phyloP scores from a whole-genome alignment of 2,329 filamentous ascomycete genomes.

The Cytospora chrysosperma region DNA sequence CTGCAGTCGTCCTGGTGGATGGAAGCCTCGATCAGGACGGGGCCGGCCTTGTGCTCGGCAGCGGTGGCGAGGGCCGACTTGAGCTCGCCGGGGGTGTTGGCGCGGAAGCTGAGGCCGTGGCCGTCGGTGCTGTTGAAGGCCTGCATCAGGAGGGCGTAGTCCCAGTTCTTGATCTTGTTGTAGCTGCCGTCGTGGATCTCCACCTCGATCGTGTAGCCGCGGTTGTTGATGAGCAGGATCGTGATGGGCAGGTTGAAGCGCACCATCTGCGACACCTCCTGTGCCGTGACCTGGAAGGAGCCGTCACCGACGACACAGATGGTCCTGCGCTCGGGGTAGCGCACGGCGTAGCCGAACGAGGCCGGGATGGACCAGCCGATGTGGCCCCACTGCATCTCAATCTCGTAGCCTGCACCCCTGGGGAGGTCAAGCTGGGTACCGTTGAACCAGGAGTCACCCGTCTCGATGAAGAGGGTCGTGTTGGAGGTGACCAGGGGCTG shows the following conservation, averaged over 20 bases:
- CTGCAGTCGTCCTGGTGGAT: slow-evolving; percentile 33
- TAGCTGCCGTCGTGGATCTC: slow-evolving; percentile 38
- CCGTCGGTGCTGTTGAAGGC: slow-evolving; percentile 30
- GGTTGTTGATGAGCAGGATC: slow-evolving; percentile 38
- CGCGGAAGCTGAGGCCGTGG: slow-evolving; percentile 27
- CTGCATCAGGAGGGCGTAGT: slow-evolving; percentile 31
- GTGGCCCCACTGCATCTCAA: slow-evolving; percentile 34
- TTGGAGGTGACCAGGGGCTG: slow-evolving; percentile 27
- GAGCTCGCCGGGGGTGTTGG: slow-evolving; percentile 29
- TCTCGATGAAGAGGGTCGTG: slow-evolving; percentile 30
- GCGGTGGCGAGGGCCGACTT: slow-evolving; percentile 26
- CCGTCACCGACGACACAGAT: slow-evolving; percentile 38
- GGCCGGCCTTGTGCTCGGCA: slow-evolving; percentile 26
- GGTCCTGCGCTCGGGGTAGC: slow-evolving; percentile 29
- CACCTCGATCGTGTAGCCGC: slow-evolving; percentile 40
- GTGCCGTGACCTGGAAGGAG: slow-evolving; percentile 38
- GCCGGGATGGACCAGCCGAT: slow-evolving; percentile 33
- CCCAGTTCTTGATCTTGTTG: slow-evolving; percentile 36
- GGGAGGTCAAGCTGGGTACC: slow-evolving; percentile 30
- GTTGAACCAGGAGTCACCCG: slow-evolving; percentile 33
- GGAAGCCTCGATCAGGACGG: slow-evolving; percentile 30
- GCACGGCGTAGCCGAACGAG: slow-evolving; percentile 30
- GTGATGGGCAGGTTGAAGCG: slow-evolving; percentile 33
- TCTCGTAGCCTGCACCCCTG: slow-evolving; percentile 31
- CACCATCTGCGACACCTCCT: slow-evolving; percentile 39